Evolutionary conservation across 116 monocot species (phyloP), one percentile per base, ranked within the genome.

Genomic region (Cymodocea nodosa): DNA sequence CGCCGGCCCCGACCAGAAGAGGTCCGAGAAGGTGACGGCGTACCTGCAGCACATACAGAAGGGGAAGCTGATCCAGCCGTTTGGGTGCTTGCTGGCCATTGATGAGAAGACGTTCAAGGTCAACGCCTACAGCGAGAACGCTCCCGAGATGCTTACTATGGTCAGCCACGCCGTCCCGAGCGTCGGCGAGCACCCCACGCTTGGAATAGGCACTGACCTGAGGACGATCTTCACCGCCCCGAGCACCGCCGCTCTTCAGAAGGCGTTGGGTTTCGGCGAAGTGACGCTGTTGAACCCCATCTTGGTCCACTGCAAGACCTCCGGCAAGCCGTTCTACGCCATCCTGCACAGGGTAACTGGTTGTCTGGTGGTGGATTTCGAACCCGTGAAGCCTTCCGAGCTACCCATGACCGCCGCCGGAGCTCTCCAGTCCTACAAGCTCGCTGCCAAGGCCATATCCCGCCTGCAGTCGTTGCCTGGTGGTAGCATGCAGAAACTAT

Each of bases 281-380:
- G 83, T 95, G n/a, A 74, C 71, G 25, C 94, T 95, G 52, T 75
- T 95, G 20, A 90, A 95, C 62, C 94, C 91, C 8, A 85, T 97
- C 14, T 74, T 97, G 9, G 87, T 97, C 23, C 94, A 97, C 63
- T 87, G 86, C 65, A 79, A 70, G 49, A 80, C 66, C 51, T 90
- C 91, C 0, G 91, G 87, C 18, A 97, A 97, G 74, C 95, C 90
- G 5, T 90, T 97, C 23, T 90, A 97, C 35, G 90, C 91, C 1
- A 88, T 90, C 48, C 40, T 91, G 58, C 91, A 97, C 40, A 65
- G 85, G 2, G 79, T 81, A 25, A 84, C 81, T 37, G 91, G 78
- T 23, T 87, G 85, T 23, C 30, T 90, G 61, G 76, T 90, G 20
- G 79, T 87, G 14, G 95, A 97, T 57, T 76, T 90, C 23, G 87